Evolutionary conservation across 2,329 filamentous ascomycete genomes (phyloP), one percentile per base, ranked within the genome.

Genomic region (Colletotrichum lindemuthianum): DNA sequence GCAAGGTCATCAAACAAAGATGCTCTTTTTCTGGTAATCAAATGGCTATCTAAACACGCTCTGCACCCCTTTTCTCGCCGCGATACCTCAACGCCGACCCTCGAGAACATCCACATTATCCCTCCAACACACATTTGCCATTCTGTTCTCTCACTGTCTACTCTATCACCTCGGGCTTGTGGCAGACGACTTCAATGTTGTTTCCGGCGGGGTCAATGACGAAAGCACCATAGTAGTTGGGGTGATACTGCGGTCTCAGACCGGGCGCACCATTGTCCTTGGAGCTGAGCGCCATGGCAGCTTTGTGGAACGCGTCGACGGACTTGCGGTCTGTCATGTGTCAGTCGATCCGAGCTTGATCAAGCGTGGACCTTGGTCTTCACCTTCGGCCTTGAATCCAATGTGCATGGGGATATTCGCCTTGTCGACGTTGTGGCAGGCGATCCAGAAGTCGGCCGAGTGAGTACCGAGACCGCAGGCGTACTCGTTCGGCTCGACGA

Each of bases 201-300:
- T 86, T 86, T 0, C 84, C 83, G 4, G 76, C 72, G 1, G 82
- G 81, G 68, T 86, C 83, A 44, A 78, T 70, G 6, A 85, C 75
- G 72, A 82, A 86, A 1, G 83, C 81, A 2, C 71, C 83, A 56
- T 85, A 86, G 70, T 86, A 86, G 6, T 75, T 74, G 12, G 77
- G 69, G 48, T 76, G 75, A 69, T 84, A 85, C 12, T 82, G 71
- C 4, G 76, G 63, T 45, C 82, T 72, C 11, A 76, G 37, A 0
- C 84, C 84, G 0, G 84, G 84, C 13, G 76, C 71, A 4, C 84
- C 84, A 68, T 86, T 85, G 68, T 80, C 78, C 37, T 74, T 78
- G 2, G 75, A 83, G 0, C 84, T 83, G 0, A 77, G 77, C 41
- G 73, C 75, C 3, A 81, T 76, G 10, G 75, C 80, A 8, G 75